Evolutionary conservation across 2,329 filamentous ascomycete species (phyloP), one percentile per base, ranked within the genome.

Genomic region (Alternaria tenuissima): DNA sequence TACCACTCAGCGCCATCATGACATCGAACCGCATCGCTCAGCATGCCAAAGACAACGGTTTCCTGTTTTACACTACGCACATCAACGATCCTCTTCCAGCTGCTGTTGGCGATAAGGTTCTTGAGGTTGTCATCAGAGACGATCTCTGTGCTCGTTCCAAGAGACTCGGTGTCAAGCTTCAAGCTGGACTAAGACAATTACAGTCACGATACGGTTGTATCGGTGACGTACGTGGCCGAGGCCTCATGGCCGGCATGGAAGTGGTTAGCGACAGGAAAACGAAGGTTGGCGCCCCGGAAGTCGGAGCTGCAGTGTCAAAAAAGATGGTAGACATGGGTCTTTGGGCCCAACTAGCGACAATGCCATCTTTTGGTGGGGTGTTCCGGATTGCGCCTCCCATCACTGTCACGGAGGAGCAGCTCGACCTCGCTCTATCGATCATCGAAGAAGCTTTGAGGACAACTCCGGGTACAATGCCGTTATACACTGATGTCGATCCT

Each of bases 351-450:
- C 60, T 89, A 30, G 82, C 83, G 22, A 86, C 80, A 3, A 69
- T 62, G 65, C 43, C 81, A 85, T 67, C 81, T 81, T 7, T 70
- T 52, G 68, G 68, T 24, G 87, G 86, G 4, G 82, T 85, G 0
- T 87, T 89, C 61, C 77, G 87, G 11, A 83, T 89, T 52, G 87
- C 86, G 5, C 87, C 86, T 24, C 87, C 87, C 0, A 85, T 89
- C 41, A 88, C 85, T 0, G 83, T 88, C 8, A 82, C 82, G 0
- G 67, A 70, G 36, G 66, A 76, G 43, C 62, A 76, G 26, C 55
- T 76, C n/a, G 79, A 83, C 18, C 76, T 81, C 39, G 87, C 86
- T 0, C 66, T 90, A 58, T 66, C 58, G 2, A 84, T 89, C 46
- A 78, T 90, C 61, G 87, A 89, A 66, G 77, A 84, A 67, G 85